Conservation (phyloP, 2,329 filamentous ascomycete species). For the Calonectria multiphialidica region DNA sequence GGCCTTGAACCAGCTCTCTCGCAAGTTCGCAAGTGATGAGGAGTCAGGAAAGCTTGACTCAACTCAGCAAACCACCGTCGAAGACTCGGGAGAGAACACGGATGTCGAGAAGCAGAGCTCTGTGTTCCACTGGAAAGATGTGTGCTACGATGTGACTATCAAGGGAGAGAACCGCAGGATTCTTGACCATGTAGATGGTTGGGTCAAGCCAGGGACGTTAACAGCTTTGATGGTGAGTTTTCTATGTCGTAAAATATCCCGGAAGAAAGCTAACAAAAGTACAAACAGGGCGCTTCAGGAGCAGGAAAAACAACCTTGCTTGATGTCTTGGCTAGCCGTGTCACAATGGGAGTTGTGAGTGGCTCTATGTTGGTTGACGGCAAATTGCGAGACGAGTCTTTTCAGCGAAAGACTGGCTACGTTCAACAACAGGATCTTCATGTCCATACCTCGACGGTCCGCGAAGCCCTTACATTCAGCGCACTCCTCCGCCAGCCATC, state of each 20-base stretch:
- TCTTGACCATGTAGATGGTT: slow-evolving; percentile 77
- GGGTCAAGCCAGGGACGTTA: slow-evolving; percentile 78
- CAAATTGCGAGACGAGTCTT: slow-evolving; percentile 76
- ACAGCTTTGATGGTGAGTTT: slow-evolving; percentile 74
- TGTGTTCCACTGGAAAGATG: slow-evolving; percentile 77
- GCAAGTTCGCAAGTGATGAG: slow-evolving; percentile 78
- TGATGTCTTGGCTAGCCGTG: slow-evolving; percentile 83
- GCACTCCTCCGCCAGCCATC: slow-evolving; percentile 84
- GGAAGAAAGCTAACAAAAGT: slow-evolving; percentile 48
- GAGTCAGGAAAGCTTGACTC: slow-evolving; percentile 44
- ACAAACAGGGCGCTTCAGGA: slow-evolving; percentile 69
- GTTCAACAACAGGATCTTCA: slow-evolving; percentile 88
- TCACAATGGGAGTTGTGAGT: slow-evolving; percentile 84
- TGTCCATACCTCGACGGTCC: slow-evolving; percentile 82
- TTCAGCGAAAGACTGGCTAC: slow-evolving; percentile 85
- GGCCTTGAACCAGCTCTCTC: slow-evolving; percentile 28
- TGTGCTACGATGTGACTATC: slow-evolving; percentile 74
- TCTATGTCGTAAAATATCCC: slow-evolving; percentile 77
- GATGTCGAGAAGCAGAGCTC: slow-evolving; percentile 36
- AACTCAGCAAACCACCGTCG: background rate
- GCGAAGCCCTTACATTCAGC: slow-evolving; percentile 85
- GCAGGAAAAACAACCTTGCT: slow-evolving; percentile 89
- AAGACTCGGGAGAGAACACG: background rate
- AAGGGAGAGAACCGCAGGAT: slow-evolving; percentile 62
- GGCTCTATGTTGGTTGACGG: slow-evolving; percentile 78